Evolutionary conservation across 2,329 filamentous ascomycete species (phyloP).

Genomic region (Acephala macrosclerotiorum): DNA sequence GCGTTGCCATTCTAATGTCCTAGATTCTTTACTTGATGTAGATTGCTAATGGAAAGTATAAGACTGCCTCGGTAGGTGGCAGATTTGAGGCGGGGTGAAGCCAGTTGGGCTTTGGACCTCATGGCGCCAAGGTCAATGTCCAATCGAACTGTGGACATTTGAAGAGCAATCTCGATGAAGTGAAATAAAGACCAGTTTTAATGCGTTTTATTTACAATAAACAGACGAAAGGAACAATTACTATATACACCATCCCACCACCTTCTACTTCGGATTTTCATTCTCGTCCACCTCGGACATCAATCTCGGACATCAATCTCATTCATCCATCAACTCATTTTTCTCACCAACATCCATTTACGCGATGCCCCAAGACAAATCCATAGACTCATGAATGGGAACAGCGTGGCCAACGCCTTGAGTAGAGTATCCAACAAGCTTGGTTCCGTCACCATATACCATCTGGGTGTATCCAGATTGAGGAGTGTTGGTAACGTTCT

Average conservation of each 20-base stretch:
- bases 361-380: conserved; percentile 34
- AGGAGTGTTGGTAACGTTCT: conserved; percentile 41
- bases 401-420: conserved; percentile 44
- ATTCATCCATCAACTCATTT: neutral
- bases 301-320: neutral
- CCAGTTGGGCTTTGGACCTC: neutral
- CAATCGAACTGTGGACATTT: neutral
- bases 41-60: too few relatives aligned
- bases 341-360: neutral
- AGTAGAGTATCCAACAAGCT: conserved; percentile 43
- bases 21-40: too few relatives aligned
- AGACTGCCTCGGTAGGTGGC: too few relatives aligned
- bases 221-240: neutral
- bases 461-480: conserved; percentile 43
- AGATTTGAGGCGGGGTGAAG: neutral
- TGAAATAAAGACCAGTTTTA: neutral
- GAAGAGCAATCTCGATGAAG: neutral
- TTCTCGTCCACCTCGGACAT: neutral
- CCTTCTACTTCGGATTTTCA: neutral
- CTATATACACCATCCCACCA: neutral
- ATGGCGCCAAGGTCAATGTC: neutral
- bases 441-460: conserved; percentile 46
- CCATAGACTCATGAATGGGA: conserved; percentile 41
- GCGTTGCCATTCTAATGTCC: neutral
- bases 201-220: neutral